Evolutionary conservation across 2,329 filamentous ascomycete species (phyloP).

Genomic region (Ceratocystis ficicola): DNA sequence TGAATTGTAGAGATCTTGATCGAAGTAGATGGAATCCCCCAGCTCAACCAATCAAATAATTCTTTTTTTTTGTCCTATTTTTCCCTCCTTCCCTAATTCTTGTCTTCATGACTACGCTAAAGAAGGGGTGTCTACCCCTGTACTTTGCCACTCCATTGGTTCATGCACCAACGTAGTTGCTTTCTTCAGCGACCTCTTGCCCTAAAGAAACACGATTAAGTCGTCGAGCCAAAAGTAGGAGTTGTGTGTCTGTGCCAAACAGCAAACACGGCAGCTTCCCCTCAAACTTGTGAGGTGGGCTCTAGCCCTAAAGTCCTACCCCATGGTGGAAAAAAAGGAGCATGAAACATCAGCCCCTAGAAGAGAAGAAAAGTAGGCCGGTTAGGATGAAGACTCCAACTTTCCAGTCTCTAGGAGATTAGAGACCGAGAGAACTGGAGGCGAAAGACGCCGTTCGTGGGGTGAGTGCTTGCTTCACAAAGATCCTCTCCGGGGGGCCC

Average conservation of each 20-base stretch:
- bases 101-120: background rate
- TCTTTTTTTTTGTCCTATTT: background rate
- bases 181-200: background rate
- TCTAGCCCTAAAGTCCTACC: slow-evolving; percentile 3
- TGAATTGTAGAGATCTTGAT: slow-evolving; percentile 15
- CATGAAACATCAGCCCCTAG: slow-evolving; percentile 4
- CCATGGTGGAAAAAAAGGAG: background rate
- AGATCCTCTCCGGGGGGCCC: too few relatives aligned
- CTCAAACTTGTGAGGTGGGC: background rate
- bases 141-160: background rate
- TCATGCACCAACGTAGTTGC: background rate
- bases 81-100: background rate
- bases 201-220: background rate
- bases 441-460: background rate
- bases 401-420: background rate
- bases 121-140: background rate
- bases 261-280: background rate
- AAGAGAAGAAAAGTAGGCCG: background rate
- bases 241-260: slow-evolving; percentile 7
- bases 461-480: too few relatives aligned
- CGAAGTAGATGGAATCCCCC: slow-evolving; percentile 14
- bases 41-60: slow-evolving; percentile 2
- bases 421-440: background rate
- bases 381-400: background rate
- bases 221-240: background rate